Percentiles rank a stretch among this genome's conserved stretches.
Evolutionary conservation across 2,329 filamentous ascomycete genomes (phyloP).

Genomic region (Thielaviopsis ethacetica): DNA sequence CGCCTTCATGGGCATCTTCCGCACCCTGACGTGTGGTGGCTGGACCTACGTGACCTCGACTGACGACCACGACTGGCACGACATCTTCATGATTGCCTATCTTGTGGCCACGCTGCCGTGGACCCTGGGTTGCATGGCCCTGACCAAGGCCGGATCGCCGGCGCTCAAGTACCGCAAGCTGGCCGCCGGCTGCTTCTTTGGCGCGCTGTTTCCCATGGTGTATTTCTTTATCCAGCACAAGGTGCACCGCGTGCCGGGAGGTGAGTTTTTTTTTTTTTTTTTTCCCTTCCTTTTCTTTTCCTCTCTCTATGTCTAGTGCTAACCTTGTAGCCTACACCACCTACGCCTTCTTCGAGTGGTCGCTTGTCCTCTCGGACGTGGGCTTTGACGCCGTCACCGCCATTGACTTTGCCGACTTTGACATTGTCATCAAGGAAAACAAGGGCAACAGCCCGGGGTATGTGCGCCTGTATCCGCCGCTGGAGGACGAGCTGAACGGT

Average conservation of each 20-base stretch:
- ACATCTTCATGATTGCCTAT: conserved; percentile 99
- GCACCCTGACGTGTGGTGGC: conserved; percentile 85
- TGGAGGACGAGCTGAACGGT: conserved; percentile 18
- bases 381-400: conserved; percentile 91
- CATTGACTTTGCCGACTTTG: conserved; percentile 77
- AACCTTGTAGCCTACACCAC: conserved; percentile 65
- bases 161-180: conserved; percentile 83
- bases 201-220: conserved; percentile 72
- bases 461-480: conserved; percentile 88
- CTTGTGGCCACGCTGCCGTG: conserved; percentile 86
- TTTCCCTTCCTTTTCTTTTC: background rate
- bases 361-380: conserved; percentile 85
- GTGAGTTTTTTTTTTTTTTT: conserved; percentile 32
- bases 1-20: conserved; percentile 62
- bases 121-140: conserved; percentile 76
- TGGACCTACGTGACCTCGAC: conserved; percentile 99
- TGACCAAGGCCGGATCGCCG: conserved; percentile 69
- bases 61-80: conserved; percentile 96
- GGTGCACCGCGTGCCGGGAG: conserved; percentile 81
- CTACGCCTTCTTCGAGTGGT: conserved; percentile 97
- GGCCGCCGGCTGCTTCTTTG: conserved; percentile 72
- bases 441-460: conserved; percentile 95
- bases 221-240: conserved; percentile 99
- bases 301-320: background rate
- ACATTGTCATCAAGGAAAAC: conserved; percentile 74